Evolutionary conservation across 1,139 yeast genomes (phyloP), one percentile per base, ranked within the genome.

Genomic region (Saccharomycopsis phalli): DNA sequence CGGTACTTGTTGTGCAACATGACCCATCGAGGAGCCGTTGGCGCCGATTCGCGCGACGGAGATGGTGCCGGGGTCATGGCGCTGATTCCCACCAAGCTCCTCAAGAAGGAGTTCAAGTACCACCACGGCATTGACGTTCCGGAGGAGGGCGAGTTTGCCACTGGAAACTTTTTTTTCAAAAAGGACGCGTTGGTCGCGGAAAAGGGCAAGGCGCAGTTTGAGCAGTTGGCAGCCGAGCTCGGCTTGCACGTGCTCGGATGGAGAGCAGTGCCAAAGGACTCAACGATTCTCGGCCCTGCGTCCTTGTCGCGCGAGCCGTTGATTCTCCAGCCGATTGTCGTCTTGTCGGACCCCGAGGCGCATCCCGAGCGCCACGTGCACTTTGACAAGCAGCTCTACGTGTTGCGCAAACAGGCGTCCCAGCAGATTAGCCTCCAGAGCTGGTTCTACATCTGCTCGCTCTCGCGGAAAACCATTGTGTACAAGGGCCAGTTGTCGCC

Each of bases 1-100:
- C 69, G 77, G 52, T 76, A 74, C 56, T 69, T 91, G 57, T 76
- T 91, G 47, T 88, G 97, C 68, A 91, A 91, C 63, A 91, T 91
- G 97, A 83, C 96, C 49, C 98, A 91, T 62, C 76, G 98, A 66
- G 98, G 98, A 58, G 98, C 98, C 37, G 96, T 88, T 49, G 83
- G 86, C 26, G 77, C 94, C 36, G 95, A 87, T 58, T 94, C 97
- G 22, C 76, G 88, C 55, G 96, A 91, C 58, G 98, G 98, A 63
- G 98, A 91, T 60, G 98, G 98, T 63, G 98, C 98, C 32, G 98
- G 98, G 60, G 87, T 91, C 48, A 76, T 91, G 73, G 76, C 93
- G 40, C 81, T 95, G 33, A 77, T 91, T 49, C 96, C 97, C 32
- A 95, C 88, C 64, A 78, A 72, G 51, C 84, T 91, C 60, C 76